Evolutionary conservation across 2,329 filamentous ascomycete genomes (phyloP), one percentile per base, ranked within the genome.

Genomic region (Monosporascus sp.): DNA sequence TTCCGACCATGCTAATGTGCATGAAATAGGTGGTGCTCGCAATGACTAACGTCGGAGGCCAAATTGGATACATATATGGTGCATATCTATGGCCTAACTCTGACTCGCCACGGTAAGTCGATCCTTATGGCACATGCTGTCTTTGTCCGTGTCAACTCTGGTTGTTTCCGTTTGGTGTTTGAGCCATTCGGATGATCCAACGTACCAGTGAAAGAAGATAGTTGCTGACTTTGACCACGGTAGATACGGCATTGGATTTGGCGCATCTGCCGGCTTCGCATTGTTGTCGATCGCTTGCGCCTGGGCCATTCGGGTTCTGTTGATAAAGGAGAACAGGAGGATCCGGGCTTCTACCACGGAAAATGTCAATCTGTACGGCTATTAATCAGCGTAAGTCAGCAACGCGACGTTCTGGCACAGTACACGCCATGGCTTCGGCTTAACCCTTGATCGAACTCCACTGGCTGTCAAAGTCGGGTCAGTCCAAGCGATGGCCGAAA

Each of bases 11-110:
- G 31, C 31, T 35, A 35, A 35, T 5, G 31, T 5, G 31, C 9
- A 35, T 14, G 31, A 11, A 35, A 35, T 22, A 59, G 55, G 58
- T 73, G 25, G 71, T 75, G 1, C 61, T 78, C 8, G 74, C 74
- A 11, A 75, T 79, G 63, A 76, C 76, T 5, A 79, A 76, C 24
- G 75, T 75, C 1, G 70, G 74, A 24, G 73, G 72, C 24, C 75
- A 75, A 58, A 73, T 75, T 15, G 72, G 71, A 2, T 77, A 76
- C 58, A 74, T 79, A 45, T 79, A 76, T 59, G 75, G 75, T n/a
- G 74, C 75, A 2, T 78, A 78, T 55, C 64, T 79, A 3, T 79
- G 75, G 74, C 75, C 74, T 5, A 70, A 71, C 22, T 70, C 56
- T 8, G 74, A 77, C 51, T 66, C 63, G 37, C 76, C 76, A 0